Evolutionary conservation across 495 filamentous ascomycete genomes (phyloP), one percentile per base, ranked within the genome.

Genomic region (Hyaloscypha variabilis): DNA sequence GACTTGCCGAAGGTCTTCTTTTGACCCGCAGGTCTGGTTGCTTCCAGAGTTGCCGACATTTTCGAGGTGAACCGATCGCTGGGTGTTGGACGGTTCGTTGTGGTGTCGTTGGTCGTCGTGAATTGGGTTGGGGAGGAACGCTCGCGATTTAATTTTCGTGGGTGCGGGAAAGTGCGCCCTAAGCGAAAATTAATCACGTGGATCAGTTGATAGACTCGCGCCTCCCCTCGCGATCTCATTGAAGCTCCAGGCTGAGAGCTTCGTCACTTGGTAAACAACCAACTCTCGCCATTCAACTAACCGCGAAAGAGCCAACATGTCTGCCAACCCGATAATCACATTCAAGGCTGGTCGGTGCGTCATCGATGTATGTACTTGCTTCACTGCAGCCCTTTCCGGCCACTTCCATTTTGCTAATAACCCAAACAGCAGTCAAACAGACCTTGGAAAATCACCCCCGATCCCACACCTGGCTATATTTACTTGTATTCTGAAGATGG

Each of bases 1-100:
- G 91, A 91, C 88, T 96, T 97, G 84, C 92, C 94, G 87, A 97
- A 97, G 84, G 88, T 92, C 91, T 97, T 97, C 82, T 91, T 92
- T 83, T 88, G 81, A 73, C 73, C 78, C 71, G 83, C 77, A 65
- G 79, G 73, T 62, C 56, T 71, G 26, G 69, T 68, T 65, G 67
- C 67, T 64, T 72, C 67, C 46, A 51, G 51, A 54, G 58, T 59
- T 73, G 83, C 84, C 87, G 89, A 90, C 88, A 91, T 92, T 65
- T 76, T 84, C 81, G 77, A 75, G 75, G 71, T 56, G 62, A 67
- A 71, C 69, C 68, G 63, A 63, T 57, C 65, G 56, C 58, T 23
- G 66, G 60, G 52, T 58, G 64, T 64, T 42, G 63, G 55, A 34
- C 70, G 69, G 66, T 67, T 72, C 69, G 69, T 67, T 56, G 68